Evolutionary conservation across 2,329 filamentous ascomycete genomes (phyloP).

Genomic region (Boeremia lycopersici): DNA sequence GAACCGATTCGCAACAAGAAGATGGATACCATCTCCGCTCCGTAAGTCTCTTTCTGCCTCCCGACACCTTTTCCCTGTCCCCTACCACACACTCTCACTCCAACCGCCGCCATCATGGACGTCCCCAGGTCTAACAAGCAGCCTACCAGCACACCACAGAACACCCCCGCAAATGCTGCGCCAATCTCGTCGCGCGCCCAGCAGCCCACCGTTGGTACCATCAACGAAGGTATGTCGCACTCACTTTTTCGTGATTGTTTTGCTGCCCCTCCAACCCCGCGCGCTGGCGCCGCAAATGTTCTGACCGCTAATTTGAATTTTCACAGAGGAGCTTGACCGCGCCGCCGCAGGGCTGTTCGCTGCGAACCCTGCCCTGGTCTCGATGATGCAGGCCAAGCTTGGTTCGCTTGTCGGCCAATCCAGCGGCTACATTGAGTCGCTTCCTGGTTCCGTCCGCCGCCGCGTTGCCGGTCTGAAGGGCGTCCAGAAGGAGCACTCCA

Average conservation of each 20-base stretch:
- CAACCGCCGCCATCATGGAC: constrained; percentile 32
- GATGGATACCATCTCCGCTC: constrained; percentile 65
- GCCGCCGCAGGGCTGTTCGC: constrained; percentile 92
- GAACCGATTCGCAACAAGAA: constrained; percentile 73
- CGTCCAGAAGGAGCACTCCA: constrained; percentile 97
- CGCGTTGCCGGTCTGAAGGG: constrained; percentile 96
- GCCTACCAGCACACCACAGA: constrained; percentile 84
- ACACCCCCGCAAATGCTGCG: constrained; percentile 93
- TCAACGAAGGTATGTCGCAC: constrained; percentile 82
- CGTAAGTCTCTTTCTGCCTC: constrained; percentile 59
- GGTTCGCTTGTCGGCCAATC: constrained; percentile 91
- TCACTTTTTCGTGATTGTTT: constrained; percentile 7
- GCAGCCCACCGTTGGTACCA: constrained; percentile 90
- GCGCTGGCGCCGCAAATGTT: constrained; percentile 24
- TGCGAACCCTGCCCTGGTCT: constrained; percentile 90
- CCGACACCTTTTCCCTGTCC: constrained; percentile 32
- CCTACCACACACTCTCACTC: constrained; percentile 24
- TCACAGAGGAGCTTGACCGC: constrained; percentile 85
- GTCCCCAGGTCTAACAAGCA: constrained; percentile 42
- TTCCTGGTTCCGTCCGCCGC: constrained; percentile 85
- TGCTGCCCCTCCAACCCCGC: constrained; percentile 41
- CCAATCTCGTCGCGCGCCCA: constrained; percentile 97
- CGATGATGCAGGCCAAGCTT: constrained; percentile 97
- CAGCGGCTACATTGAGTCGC: constrained; percentile 96
- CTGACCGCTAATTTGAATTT: constrained; percentile 48